Conservation (phyloP, 2,329 filamentous ascomycete species). For the Blumeria graminis region DNA sequence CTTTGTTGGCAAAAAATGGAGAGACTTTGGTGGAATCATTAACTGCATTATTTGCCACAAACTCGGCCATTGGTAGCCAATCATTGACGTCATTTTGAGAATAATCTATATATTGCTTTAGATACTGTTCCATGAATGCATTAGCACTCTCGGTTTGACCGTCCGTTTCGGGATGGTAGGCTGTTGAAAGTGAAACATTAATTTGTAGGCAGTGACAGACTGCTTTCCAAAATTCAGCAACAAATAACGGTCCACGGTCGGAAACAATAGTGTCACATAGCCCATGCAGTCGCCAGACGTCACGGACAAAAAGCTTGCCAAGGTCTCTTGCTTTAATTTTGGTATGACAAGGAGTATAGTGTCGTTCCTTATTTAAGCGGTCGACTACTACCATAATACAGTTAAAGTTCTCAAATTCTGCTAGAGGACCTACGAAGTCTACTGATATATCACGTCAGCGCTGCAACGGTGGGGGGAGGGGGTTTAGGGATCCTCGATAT, state of each 20-base stretch:
- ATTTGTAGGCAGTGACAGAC: slow-evolving; percentile 2
- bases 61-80: slow-evolving; percentile 4
- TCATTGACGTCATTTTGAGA: slow-evolving; percentile 4
- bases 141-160: slow-evolving; percentile 5
- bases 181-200: not conserved
- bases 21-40: slow-evolving; percentile 4
- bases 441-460: not conserved
- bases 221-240: slow-evolving; percentile 5
- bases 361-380: not conserved
- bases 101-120: slow-evolving; percentile 4
- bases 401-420: not conserved
- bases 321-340: not conserved
- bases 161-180: not conserved
- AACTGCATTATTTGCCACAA: slow-evolving; percentile 4
- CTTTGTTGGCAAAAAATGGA: slow-evolving; percentile 5
- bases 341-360: not conserved
- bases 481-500: not conserved
- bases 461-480: not conserved
- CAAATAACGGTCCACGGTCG: slow-evolving; percentile 5
- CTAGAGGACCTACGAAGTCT: not conserved
- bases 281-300: slow-evolving; percentile 2
- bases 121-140: slow-evolving; percentile 2
- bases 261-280: slow-evolving; percentile 3
- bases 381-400: not conserved
- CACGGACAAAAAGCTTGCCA: slow-evolving; percentile 1